Percentiles rank a stretch among this genome's conserved stretches.
These are phyloP conservation scores for Ustilago bromivora DNA, from an alignment of 1,284 basidiomycete genomes.

Conservation along the genomic window DNA sequence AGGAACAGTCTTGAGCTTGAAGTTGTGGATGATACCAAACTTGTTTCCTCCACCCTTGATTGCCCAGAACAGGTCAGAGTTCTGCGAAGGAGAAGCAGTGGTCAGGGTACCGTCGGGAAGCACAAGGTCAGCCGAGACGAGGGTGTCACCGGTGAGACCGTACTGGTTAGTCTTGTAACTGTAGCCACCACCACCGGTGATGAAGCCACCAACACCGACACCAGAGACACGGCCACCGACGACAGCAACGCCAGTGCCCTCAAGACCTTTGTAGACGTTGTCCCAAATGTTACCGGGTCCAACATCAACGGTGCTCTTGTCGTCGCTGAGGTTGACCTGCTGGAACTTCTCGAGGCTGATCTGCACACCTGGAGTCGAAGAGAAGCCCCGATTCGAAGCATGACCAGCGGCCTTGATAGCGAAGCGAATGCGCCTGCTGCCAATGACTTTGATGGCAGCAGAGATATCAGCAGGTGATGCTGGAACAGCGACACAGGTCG, in stretches of 20 bases:
- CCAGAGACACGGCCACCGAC: conserved; percentile 58
- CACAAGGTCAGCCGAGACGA: conserved; percentile 51
- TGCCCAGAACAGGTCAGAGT: conserved; percentile 55
- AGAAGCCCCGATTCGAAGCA: conserved; percentile 59
- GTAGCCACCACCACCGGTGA: conserved; percentile 56
- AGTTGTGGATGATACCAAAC: conserved; percentile 55
- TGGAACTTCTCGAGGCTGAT: conserved; percentile 53
- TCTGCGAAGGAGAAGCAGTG: conserved; percentile 37
- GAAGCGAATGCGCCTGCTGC: conserved; percentile 47
- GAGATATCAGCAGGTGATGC: conserved; percentile 47
- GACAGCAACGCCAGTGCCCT: conserved; percentile 37
- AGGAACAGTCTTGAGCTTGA: conserved; percentile 50
- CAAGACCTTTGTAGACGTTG: conserved; percentile 48
- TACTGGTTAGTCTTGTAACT: conserved; percentile 57
- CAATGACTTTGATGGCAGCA: conserved; percentile 52
- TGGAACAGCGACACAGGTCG: conserved; percentile 51
- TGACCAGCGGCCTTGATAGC: conserved; percentile 51
- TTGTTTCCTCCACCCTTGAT: conserved; percentile 57
- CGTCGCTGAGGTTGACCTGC: conserved; percentile 39
- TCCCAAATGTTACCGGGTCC: conserved; percentile 58
- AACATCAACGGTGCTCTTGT: conserved; percentile 55
- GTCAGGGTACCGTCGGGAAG: conserved; percentile 52
- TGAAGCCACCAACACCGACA: conserved; percentile 59
- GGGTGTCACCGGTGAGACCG: conserved; percentile 51
- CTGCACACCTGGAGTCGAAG: conserved; percentile 54